Conservation (phyloP, 495 filamentous ascomycete genomes). For the Neurospora sp. region DNA sequence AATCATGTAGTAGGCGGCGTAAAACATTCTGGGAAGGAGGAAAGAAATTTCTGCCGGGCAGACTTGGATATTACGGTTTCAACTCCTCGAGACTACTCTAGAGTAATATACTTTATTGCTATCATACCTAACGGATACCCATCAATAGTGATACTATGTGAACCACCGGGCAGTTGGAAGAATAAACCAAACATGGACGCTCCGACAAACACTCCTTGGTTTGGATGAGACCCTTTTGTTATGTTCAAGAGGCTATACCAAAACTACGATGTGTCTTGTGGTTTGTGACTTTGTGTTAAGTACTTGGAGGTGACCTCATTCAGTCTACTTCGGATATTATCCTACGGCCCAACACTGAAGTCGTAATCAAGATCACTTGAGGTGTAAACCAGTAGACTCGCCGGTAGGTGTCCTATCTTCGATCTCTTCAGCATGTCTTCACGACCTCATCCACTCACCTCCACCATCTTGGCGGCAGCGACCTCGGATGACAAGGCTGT, state of each 20-base stretch:
- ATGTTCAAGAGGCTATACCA: not conserved
- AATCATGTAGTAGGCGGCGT: not conserved
- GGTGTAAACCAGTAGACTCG: too few relatives aligned
- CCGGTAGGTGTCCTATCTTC: too few relatives aligned
- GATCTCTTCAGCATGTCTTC: too few relatives aligned
- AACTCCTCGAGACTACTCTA: not conserved
- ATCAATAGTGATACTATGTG: not conserved
- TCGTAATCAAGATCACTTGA: too few relatives aligned
- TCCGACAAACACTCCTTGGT: not conserved
- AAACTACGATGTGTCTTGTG: not conserved
- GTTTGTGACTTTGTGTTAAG: too few relatives aligned
- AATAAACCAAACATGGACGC: not conserved
- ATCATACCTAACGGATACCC: rapidly evolving
- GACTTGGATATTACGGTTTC: not conserved
- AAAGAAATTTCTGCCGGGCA: not conserved
- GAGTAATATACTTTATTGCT: not conserved
- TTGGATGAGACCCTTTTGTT: not conserved
- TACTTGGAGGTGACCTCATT: not conserved
- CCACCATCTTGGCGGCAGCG: too few relatives aligned
- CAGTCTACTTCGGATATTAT: too few relatives aligned
- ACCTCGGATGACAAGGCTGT: not conserved
- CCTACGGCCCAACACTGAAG: too few relatives aligned
- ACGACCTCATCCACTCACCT: too few relatives aligned
- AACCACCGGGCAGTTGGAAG: not conserved
- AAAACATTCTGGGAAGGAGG: not conserved